phyloP scores from a whole-genome alignment of 2,329 filamentous ascomycete species.

The Kalmusia sp. region DNA sequence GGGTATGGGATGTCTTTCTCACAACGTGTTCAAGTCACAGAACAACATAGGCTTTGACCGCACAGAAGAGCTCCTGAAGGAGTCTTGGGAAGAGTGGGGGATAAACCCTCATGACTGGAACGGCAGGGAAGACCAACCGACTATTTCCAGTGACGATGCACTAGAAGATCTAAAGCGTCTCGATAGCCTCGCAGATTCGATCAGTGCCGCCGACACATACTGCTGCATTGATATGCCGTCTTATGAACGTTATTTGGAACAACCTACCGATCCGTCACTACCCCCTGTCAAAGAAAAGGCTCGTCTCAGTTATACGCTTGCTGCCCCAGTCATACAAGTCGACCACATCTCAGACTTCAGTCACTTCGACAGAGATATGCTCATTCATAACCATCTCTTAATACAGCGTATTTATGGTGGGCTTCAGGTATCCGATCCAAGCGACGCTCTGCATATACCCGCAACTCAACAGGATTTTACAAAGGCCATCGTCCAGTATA shows the following conservation, averaged over 20 bases:
- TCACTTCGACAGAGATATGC: conserved; percentile 43
- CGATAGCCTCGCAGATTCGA: conserved; percentile 62
- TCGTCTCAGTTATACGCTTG: conserved; percentile 62
- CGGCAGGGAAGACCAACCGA: background rate
- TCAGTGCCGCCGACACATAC: conserved; percentile 72
- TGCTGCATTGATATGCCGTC: conserved; percentile 58
- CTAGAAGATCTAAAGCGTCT: conserved; percentile 54
- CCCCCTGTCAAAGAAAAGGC: conserved; percentile 64
- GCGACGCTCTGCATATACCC: background rate
- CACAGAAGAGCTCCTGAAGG: conserved; percentile 69
- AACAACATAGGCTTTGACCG: conserved; percentile 50
- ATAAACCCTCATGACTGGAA: conserved; percentile 67
- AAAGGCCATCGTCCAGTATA: conserved; percentile 40
- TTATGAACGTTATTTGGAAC: conserved; percentile 39
- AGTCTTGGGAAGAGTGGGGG: conserved; percentile 72
- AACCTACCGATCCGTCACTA: conserved; percentile 67
- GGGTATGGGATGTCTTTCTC: conserved; percentile 79
- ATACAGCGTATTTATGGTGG: conserved; percentile 22
- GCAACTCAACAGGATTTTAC: conserved; percentile 25
- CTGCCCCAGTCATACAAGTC: conserved; percentile 61
- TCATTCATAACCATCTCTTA: conserved; percentile 34
- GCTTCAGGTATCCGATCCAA: background rate
- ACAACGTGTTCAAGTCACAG: conserved; percentile 61
- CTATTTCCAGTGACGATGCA: conserved; percentile 50
- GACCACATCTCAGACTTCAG: conserved; percentile 56